Conservation (phyloP, 352 stramenopile species). For the Stramenopiles sp. region DNA sequence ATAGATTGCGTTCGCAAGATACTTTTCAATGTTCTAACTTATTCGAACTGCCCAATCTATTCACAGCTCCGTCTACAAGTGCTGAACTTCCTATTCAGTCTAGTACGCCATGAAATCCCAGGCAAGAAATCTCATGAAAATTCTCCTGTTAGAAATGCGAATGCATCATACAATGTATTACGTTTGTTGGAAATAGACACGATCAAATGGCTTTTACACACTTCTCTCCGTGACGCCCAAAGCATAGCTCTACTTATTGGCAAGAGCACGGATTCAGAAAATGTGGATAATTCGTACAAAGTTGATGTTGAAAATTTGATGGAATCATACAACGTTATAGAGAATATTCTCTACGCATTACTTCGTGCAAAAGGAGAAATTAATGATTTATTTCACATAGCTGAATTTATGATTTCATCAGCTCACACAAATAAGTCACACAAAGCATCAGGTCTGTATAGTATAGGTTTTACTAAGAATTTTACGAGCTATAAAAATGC, state of each 20-base stretch:
- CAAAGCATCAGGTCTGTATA: too few relatives aligned
- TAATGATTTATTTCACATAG: neutral
- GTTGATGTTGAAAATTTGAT: neutral
- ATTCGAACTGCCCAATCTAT: neutral
- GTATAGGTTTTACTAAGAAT: too few relatives aligned
- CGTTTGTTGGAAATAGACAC: neutral
- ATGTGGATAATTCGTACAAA: neutral
- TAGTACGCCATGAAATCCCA: neutral
- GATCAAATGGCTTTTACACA: neutral
- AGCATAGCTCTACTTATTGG: neutral
- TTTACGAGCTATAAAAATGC: neutral
- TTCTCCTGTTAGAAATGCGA: neutral
- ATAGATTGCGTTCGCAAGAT: neutral
- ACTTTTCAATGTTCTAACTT: neutral
- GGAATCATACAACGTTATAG: neutral
- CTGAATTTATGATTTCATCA: neutral
- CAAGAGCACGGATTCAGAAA: neutral
- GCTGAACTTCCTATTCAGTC: neutral
- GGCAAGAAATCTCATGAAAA: neutral
- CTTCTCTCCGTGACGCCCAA: neutral
- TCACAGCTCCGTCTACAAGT: neutral
- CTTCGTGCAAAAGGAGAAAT: neutral
- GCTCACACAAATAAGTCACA: neutral
- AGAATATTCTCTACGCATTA: neutral
- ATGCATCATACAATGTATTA: neutral